phyloP scores from a whole-genome alignment of 2,329 filamentous ascomycete genomes.

The Tolypocladium amazonense region DNA sequence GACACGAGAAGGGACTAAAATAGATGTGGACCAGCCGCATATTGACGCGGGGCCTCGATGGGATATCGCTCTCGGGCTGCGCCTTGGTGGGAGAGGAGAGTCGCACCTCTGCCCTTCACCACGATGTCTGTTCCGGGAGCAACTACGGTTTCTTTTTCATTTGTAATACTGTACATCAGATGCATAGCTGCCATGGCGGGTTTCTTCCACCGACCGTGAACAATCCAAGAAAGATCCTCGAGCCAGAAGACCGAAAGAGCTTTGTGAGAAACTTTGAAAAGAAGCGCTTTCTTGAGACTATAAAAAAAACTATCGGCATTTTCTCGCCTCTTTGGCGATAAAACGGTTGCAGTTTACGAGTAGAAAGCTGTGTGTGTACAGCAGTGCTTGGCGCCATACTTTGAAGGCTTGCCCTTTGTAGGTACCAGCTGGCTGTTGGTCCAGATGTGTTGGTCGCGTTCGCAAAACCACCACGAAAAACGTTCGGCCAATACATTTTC shows the following conservation, averaged over 20 bases:
- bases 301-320: too few species aligned
- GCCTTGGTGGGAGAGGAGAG: neutral
- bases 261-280: neutral
- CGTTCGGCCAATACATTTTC: neutral
- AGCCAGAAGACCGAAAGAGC: neutral
- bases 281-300: neutral
- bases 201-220: neutral
- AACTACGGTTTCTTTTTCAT: conserved; percentile 4
- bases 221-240: neutral
- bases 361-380: too few species aligned
- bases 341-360: too few species aligned
- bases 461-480: neutral
- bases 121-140: neutral
- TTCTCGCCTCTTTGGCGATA: too few species aligned
- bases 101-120: neutral
- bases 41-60: neutral
- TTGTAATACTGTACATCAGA: conserved; percentile 8
- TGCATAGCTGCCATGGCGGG: conserved; percentile 3
- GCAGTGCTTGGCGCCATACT: neutral
- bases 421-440: neutral
- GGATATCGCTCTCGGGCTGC: neutral
- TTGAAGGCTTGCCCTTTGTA: neutral
- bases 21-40: neutral
- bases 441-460: neutral
- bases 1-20: neutral